Conservation (phyloP, 2,329 filamentous ascomycete species). For the Pleochaeta shiraiana region DNA sequence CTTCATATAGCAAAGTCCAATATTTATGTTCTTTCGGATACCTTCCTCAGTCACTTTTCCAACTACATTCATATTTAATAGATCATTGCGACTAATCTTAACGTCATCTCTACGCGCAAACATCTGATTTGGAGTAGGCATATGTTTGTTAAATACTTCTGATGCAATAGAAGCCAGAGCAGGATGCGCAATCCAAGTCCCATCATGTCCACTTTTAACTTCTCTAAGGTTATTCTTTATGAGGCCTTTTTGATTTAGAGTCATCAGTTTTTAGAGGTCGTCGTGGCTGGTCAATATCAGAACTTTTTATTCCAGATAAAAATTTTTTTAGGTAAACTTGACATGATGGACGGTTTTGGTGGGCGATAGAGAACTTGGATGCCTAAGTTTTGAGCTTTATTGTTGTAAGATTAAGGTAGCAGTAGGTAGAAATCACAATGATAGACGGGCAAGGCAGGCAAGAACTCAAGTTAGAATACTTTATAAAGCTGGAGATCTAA, state of each 20-base stretch:
- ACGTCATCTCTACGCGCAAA: conserved; percentile 83
- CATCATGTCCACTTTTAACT: conserved; percentile 86
- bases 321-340: background rate
- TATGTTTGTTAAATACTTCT: conserved; percentile 93
- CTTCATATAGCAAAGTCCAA: conserved; percentile 95
- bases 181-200: conserved; percentile 92
- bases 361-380: background rate
- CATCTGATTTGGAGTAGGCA: conserved; percentile 96
- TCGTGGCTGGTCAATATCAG: background rate
- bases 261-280: background rate
- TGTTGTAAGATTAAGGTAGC: background rate
- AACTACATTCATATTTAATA: conserved; percentile 96
- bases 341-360: background rate
- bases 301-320: background rate
- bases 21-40: conserved; percentile 94
- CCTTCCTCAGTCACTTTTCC: conserved; percentile 82
- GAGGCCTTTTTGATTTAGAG: background rate
- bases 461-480: background rate
- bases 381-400: background rate
- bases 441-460: background rate
- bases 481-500: background rate
- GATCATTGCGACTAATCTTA: conserved; percentile 62
- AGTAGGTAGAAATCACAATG: background rate
- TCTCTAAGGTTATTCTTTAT: conserved; percentile 65
- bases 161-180: conserved; percentile 71